Conservation (phyloP, 2,329 filamentous ascomycete genomes). For the Aspergillus intermedius region DNA sequence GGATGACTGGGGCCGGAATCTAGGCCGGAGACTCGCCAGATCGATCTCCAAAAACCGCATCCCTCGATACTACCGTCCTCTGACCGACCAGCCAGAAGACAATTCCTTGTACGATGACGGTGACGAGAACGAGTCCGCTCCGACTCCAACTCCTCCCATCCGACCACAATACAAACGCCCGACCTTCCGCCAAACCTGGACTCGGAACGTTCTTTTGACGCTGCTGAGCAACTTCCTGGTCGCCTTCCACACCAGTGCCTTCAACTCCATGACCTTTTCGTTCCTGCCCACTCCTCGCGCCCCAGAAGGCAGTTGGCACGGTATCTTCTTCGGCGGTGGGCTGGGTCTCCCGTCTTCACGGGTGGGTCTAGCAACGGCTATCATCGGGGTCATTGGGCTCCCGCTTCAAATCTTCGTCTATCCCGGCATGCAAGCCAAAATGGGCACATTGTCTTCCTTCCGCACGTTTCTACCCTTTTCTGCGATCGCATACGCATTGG, state of each 20-base stretch:
- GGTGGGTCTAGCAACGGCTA: slow-evolving; percentile 72
- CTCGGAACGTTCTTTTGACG: slow-evolving; percentile 49
- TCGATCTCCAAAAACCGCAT: slow-evolving; percentile 17
- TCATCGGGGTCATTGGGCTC: slow-evolving; percentile 70
- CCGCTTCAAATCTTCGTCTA: slow-evolving; percentile 65
- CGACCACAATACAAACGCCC: slow-evolving; percentile 35
- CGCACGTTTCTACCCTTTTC: slow-evolving; percentile 64
- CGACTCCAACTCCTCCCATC: slow-evolving; percentile 20
- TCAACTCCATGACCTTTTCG: slow-evolving; percentile 69
- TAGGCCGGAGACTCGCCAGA: slow-evolving; percentile 30
- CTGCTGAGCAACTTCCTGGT: slow-evolving; percentile 61
- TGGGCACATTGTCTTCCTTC: slow-evolving; percentile 64
- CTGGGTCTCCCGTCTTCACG: slow-evolving; percentile 64
- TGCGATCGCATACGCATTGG: slow-evolving; percentile 60
- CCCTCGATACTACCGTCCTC: slow-evolving; percentile 28
- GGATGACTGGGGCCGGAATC: slow-evolving; percentile 35
- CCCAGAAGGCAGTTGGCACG: slow-evolving; percentile 33
- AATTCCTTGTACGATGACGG: slow-evolving; percentile 29
- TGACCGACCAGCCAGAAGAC: slow-evolving; percentile 22
- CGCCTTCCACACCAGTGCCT: slow-evolving; percentile 67
- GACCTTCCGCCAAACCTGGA: slow-evolving; percentile 48
- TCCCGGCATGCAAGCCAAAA: slow-evolving; percentile 57
- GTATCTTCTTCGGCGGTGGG: slow-evolving; percentile 60
- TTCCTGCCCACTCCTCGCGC: slow-evolving; percentile 68
- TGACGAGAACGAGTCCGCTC: slow-evolving; percentile 17